A percentile compares a stretch with the other conserved stretches of the same genome.
These are phyloP conservation scores for Ceratobasidium sp. DNA, from an alignment of 1,284 basidiomycete genomes.

Conservation along the genomic window DNA sequence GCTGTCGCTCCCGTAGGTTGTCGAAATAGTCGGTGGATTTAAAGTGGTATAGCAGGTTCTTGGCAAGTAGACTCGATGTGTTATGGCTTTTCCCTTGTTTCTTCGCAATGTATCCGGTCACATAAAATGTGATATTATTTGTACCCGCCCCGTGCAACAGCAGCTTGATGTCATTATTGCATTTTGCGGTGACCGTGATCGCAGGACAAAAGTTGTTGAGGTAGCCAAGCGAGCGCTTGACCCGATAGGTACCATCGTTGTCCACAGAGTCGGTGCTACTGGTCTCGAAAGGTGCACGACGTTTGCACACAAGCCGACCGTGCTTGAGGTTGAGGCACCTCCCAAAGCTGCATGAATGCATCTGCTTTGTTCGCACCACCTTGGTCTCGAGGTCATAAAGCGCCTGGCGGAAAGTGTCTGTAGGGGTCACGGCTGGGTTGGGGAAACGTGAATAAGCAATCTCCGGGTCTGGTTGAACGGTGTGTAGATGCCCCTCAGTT, in stretches of 20 bases:
- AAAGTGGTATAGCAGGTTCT: not conserved
- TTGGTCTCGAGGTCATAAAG: not conserved
- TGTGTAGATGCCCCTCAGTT: conserved; percentile 44
- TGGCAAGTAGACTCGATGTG: conserved; percentile 44
- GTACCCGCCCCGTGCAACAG: conserved; percentile 19
- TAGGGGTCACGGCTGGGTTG: not conserved
- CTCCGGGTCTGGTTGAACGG: conserved; percentile 50
- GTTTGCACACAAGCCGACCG: conserved; percentile 56
- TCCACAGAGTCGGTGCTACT: conserved; percentile 51
- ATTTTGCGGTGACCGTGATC: conserved; percentile 51
- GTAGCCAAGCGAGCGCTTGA: conserved; percentile 50
- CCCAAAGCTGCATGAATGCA: conserved; percentile 51
- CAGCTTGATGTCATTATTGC: conserved; percentile 60
- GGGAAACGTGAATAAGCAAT: conserved; percentile 30
- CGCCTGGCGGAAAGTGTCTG: not conserved
- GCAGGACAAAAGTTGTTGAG: conserved; percentile 56
- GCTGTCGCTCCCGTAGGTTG: not conserved
- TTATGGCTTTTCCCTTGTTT: conserved; percentile 52
- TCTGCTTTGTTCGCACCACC: not conserved
- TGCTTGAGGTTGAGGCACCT: conserved; percentile 51
- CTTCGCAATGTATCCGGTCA: conserved; percentile 54
- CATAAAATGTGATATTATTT: conserved; percentile 24
- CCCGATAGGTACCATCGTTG: not conserved
- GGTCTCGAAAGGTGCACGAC: conserved; percentile 56
- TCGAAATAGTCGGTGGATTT: too few relatives aligned